Evolutionary conservation across 192 early-diverging fungal species (phyloP), one percentile per base, ranked within the genome.

Genomic region (Mortierella hygrophila): DNA sequence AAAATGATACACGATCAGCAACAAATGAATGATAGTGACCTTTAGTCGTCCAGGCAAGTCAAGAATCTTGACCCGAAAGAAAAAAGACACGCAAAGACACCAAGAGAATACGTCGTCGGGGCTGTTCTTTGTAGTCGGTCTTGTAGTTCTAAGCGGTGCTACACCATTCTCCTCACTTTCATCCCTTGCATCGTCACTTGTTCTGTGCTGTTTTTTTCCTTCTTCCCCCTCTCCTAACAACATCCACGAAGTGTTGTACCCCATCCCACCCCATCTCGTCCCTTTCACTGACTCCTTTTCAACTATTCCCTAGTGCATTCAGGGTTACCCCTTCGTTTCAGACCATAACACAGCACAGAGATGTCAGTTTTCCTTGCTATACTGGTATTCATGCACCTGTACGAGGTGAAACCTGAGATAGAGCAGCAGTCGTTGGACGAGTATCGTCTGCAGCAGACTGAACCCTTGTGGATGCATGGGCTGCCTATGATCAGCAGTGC

Each of bases 401-500:
- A 75, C 38, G 35, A 38, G 4, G 37, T 40, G 23, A 49, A 37
- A 35, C 47, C 74, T 10, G 74, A 75, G 20, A 75, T 54, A 20
- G 74, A 75, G 18, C 35, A n/a, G n/a, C n/a, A 41, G 72, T 29
- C 55, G 23, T 23, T 65, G 3, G 60, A 65, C 29, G 60, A 65
- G 60, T 65, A 65, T 10, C 32, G 35, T 37, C 32, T 41, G 32
- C 74, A 57, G 18, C 47, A 54, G 10, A 54, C n/a, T 41, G 74
- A 63, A 6, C 54, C 52, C 4, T 16, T 57, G 26, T 29, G 29
- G 32, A 75, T 57, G 32, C 8, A 75, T 18, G 54, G 54, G 0
- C 21, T 75, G 18, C 74, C 52, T 21, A 75, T 75, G 74, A 9
- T 75, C 54, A 76, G 63, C 57, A 76, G 41, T 16, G 42, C 60